Conservation (phyloP, 192 early-diverging fungal genomes). For the Backusella sp. region DNA sequence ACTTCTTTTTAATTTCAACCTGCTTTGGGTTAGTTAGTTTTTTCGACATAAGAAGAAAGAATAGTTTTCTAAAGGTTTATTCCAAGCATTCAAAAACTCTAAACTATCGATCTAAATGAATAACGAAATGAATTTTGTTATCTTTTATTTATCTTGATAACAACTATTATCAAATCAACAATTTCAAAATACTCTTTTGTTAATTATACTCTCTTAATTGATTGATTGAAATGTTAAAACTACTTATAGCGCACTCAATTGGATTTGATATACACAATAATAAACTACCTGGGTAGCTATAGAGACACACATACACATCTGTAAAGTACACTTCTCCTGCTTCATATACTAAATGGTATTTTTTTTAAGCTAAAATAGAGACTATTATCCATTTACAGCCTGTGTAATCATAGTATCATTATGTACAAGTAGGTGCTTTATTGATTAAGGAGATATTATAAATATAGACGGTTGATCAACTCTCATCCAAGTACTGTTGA, state of each 20-base stretch:
- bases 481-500: background rate
- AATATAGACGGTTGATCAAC: background rate
- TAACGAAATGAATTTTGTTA: background rate
- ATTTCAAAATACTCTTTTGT: background rate
- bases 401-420: background rate
- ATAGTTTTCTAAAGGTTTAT: background rate
- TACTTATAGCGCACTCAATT: too few species aligned
- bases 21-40: background rate
- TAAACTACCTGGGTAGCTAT: too few species aligned
- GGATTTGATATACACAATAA: too few species aligned
- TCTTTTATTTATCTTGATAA: background rate
- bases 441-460: background rate
- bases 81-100: background rate
- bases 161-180: background rate
- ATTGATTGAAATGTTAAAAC: background rate
- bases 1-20: background rate
- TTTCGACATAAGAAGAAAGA: background rate
- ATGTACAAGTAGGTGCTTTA: constrained; percentile 7
- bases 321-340: background rate
- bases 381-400: background rate
- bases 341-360: background rate
- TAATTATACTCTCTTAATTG: background rate
- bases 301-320: too few species aligned
- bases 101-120: background rate
- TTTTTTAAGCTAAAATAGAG: background rate